phyloP scores from a whole-genome alignment of 176 grass and related monocot genomes.

The Phoenix roebelenii region DNA sequence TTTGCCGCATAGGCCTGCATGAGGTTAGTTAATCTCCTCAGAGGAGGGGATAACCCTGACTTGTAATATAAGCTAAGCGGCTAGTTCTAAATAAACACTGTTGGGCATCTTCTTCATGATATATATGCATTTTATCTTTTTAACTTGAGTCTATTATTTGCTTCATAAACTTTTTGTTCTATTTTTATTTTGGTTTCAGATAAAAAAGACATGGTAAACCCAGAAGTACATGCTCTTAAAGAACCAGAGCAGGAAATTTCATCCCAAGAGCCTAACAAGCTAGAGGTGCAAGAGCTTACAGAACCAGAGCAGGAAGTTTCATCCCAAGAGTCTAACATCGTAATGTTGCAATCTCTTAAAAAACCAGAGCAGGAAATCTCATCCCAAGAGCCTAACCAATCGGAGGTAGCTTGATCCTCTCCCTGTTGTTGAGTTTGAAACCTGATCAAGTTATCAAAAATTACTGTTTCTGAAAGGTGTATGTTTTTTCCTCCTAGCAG shows the following conservation, averaged over 20 bases:
- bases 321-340: conserved; percentile 9
- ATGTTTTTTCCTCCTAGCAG: conserved; percentile 4
- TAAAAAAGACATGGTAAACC: background rate
- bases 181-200: background rate
- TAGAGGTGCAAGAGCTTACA: conserved; percentile 14
- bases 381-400: conserved; percentile 13
- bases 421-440: background rate
- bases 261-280: background rate
- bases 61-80: too few relatives aligned
- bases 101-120: background rate
- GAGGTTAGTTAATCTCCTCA: too few relatives aligned
- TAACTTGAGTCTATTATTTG: background rate
- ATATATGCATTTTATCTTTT: background rate
- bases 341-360: conserved; percentile 17
- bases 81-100: too few relatives aligned
- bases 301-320: conserved; percentile 13
- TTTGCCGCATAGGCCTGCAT: too few relatives aligned
- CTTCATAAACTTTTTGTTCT: too few relatives aligned
- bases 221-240: conserved; percentile 3
- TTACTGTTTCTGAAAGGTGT: too few relatives aligned
- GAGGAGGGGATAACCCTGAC: too few relatives aligned
- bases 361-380: conserved; percentile 12
- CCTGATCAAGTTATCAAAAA: too few relatives aligned
- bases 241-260: conserved; percentile 14
- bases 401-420: conserved; percentile 15